Base-by-base conservation (phyloP, 176 grass and related monocot genomes). In the Musa beccarii region DNA sequence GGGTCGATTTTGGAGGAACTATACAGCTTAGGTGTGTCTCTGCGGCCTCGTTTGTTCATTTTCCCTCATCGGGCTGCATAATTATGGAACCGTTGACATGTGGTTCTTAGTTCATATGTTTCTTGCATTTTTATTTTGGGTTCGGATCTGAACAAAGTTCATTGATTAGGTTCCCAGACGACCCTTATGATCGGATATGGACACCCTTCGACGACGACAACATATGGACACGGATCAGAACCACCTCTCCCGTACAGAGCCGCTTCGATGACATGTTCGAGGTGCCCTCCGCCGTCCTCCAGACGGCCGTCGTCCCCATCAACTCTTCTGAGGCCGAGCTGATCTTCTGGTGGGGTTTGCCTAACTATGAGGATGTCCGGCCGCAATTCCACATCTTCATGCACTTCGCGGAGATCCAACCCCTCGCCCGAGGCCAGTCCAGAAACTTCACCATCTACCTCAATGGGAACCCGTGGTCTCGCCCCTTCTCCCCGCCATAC, bases 391-490 rank as follows among this genome's bases (percentile, higher is more conserved):
- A 63, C 14, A 53, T 66, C 57, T 76, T 77, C 26, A 34, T 89
- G 29, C 79, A 89, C 63, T 66, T 89, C 23, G 10, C 87, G 2
- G 87, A 89, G 80, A 25, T 89, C 66, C 23, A 50, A 63, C 49
- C 10, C 2, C 81, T 80, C 17, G 50, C 82, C 55, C 53, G 17
- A 1, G 72, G 62, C 3, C 56, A 76, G 63, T 22, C 81, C 8
- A 83, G 87, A 43, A 53, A 78, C 67, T 89, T 82, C 66, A 61
- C 72, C 73, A 50, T 89, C 71, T 63, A 75, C 61, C 20, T 89
- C 21, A 86, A 89, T 66, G 71, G 66, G 11, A 0, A 34, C 49
- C 21, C 14, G 9, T 86, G 76, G 80, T 71, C 54, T 11, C 8
- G 6, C 24, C 66, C 72, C 0, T 24, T 71, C 52, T 75, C 75